A percentile compares a stretch with the other conserved stretches of the same genome.
These are phyloP conservation scores for Cryptococcus hybrid DNA, from an alignment of 1,284 basidiomycete species.

Conservation along the genomic window DNA sequence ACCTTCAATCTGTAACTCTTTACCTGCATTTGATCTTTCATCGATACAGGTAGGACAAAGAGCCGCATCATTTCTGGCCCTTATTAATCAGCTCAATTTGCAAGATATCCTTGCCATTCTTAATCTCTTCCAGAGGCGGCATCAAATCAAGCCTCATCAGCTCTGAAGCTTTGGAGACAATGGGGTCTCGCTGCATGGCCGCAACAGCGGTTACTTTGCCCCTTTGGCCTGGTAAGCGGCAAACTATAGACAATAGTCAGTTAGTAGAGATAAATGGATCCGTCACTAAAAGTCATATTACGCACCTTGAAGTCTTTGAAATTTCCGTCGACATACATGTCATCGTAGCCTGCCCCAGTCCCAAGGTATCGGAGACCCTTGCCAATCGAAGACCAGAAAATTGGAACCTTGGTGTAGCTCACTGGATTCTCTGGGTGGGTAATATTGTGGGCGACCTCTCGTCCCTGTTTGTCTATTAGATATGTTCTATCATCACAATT, in stretches of 20 bases:
- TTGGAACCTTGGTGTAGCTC: conserved; percentile 64
- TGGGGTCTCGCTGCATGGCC: conserved; percentile 58
- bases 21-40: no score
- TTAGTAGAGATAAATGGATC: background rate
- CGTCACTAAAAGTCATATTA: conserved; percentile 10
- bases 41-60: no score
- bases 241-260: conserved; percentile 56
- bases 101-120: conserved; percentile 53
- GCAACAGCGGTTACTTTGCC: conserved; percentile 78
- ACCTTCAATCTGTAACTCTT: no score
- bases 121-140: conserved; percentile 74
- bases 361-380: conserved; percentile 81
- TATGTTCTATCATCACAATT: background rate
- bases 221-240: conserved; percentile 80
- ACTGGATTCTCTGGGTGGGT: conserved; percentile 46
- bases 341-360: conserved; percentile 62
- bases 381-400: conserved; percentile 80
- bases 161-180: conserved; percentile 78
- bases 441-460: conserved; percentile 76
- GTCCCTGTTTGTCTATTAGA: conserved; percentile 67
- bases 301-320: conserved; percentile 70
- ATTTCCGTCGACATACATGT: conserved; percentile 73
- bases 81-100: conserved; percentile 35
- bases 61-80: background rate
- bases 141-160: conserved; percentile 75